These are phyloP conservation scores for Kingdonia uniflora DNA, from an alignment of 164 flowering plant genomes.

Conservation along the genomic window DNA sequence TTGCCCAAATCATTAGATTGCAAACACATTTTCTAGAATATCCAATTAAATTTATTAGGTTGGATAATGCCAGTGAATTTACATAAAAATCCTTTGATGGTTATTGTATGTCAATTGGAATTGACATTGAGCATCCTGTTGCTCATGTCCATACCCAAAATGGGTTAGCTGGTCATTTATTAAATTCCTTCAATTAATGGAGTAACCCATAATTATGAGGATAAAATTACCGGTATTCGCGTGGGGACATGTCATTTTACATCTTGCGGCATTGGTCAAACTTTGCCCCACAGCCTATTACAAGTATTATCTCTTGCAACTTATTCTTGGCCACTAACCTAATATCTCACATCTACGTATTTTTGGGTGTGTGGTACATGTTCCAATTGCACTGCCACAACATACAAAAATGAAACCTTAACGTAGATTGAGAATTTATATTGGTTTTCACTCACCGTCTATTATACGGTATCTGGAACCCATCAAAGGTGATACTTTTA, in stretches of 20 bases:
- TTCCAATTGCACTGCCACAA: background rate
- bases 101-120: no score
- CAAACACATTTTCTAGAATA: slow-evolving; percentile 1
- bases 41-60: background rate
- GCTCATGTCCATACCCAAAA: no score
- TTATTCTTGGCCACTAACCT: background rate
- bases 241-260: background rate
- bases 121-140: no score
- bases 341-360: background rate
- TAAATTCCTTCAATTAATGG: no score
- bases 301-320: background rate
- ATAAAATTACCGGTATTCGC: background rate
- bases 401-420: background rate
- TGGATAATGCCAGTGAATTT: background rate
- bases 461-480: slow-evolving; percentile 1
- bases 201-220: no score
- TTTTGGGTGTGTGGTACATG: background rate
- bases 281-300: slow-evolving; percentile 1
- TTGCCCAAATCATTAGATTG: slow-evolving; percentile 3
- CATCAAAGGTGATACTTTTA: slow-evolving; percentile 1
- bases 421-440: slow-evolving; percentile 1
- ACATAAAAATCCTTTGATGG: background rate
- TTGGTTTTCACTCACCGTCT: slow-evolving; percentile 1
- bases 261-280: background rate
- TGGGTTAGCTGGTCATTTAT: no score